Conservation (phyloP, 2,329 filamentous ascomycete species). For the Trichoderma sp. region DNA sequence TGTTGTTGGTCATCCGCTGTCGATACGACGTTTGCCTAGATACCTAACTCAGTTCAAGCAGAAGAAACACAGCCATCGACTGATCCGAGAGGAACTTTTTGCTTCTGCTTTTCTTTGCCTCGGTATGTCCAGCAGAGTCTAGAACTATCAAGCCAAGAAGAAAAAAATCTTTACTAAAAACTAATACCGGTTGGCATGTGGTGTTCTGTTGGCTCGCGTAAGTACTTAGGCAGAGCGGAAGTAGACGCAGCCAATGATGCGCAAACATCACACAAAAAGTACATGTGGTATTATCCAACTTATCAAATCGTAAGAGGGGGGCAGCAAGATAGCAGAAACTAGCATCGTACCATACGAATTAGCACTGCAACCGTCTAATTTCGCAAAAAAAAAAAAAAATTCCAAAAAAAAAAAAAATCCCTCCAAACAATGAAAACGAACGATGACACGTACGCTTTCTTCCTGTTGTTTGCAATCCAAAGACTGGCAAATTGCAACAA, state of each 20-base stretch:
- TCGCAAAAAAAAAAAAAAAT: not conserved
- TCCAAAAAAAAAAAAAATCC: not conserved
- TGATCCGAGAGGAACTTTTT: not conserved
- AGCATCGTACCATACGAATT: not conserved
- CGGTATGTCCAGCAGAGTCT: not conserved
- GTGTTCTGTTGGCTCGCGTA: not conserved
- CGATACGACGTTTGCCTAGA: not conserved
- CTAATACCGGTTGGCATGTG: not conserved
- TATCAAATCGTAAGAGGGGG: not conserved
- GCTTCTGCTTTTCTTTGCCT: not conserved
- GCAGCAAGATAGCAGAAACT: not conserved
- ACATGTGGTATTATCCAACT: not conserved
- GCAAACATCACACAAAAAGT: not conserved
- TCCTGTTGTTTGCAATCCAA: not conserved
- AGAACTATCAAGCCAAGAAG: not conserved
- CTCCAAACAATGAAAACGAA: not conserved
- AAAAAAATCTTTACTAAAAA: not conserved
- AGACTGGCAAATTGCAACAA: conserved; percentile 1
- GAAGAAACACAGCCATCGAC: not conserved
- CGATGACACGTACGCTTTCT: conserved; percentile 6
- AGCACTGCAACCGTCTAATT: not conserved
- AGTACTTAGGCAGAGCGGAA: not conserved
- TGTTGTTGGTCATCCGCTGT: not conserved
- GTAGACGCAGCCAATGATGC: not conserved
- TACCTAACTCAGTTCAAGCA: not conserved